phyloP scores from a whole-genome alignment of 495 filamentous ascomycete species.

The Halenospora varia region DNA sequence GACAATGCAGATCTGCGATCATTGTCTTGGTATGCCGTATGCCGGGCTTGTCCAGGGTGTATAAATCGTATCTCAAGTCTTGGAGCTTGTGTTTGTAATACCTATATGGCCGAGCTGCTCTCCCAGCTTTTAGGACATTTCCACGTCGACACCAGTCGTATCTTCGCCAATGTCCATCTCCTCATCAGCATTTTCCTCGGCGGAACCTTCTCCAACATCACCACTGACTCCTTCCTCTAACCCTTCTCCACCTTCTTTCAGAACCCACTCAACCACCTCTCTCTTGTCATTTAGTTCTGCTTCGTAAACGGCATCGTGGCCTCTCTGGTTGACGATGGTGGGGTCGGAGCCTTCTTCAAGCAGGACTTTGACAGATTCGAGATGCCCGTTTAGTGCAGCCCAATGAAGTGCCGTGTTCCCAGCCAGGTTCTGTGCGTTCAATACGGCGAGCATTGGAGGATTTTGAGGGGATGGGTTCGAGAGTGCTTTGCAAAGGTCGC shows the following conservation, averaged over 20 bases:
- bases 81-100: too few species aligned
- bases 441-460: conserved; percentile 35
- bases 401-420: conserved; percentile 92
- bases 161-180: too few species aligned
- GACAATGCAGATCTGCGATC: too few species aligned
- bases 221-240: conserved; percentile 47
- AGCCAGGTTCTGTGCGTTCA: conserved; percentile 69
- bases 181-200: conserved; percentile 20
- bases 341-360: conserved; percentile 67
- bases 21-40: too few species aligned
- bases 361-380: conserved; percentile 72
- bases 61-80: too few species aligned
- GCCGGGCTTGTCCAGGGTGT: too few species aligned
- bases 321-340: conserved; percentile 69
- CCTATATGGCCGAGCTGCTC: too few species aligned
- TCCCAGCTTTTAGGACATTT: too few species aligned
- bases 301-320: conserved; percentile 81
- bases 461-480: conserved; percentile 22
- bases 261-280: conserved; percentile 63
- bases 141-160: too few species aligned
- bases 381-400: conserved; percentile 84
- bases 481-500: conserved; percentile 42
- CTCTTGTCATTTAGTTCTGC: conserved; percentile 69
- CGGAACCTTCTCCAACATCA: conserved; percentile 26
- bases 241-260: conserved; percentile 47